phyloP scores from a whole-genome alignment of 495 filamentous ascomycete genomes.

The Hypoxylon trugodes region DNA sequence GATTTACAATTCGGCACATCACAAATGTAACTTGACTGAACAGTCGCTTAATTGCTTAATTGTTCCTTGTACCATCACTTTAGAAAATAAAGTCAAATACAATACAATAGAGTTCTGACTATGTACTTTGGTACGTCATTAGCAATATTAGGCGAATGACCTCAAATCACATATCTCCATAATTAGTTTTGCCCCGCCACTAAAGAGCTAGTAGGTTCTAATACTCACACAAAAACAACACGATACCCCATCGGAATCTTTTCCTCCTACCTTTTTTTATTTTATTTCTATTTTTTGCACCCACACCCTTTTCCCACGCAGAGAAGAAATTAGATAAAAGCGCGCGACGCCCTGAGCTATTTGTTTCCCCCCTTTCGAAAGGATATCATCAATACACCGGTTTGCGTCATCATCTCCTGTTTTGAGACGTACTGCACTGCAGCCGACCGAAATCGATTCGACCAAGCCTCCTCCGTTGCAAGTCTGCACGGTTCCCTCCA shows the following conservation, averaged over 20 bases:
- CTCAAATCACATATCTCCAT: slow-evolving; percentile 41
- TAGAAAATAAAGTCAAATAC: background rate
- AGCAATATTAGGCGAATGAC: slow-evolving; percentile 15
- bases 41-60: slow-evolving; percentile 24
- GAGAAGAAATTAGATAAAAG: no score
- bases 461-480: slow-evolving; percentile 8
- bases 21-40: slow-evolving; percentile 16
- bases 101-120: background rate
- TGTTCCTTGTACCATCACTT: slow-evolving; percentile 1
- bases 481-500: slow-evolving; percentile 23
- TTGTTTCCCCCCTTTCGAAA: slow-evolving; percentile 1
- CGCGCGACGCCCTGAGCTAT: background rate
- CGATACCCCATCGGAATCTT: slow-evolving; percentile 24
- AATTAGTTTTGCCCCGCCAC: slow-evolving; percentile 14
- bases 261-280: slow-evolving; percentile 17
- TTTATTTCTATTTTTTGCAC: background rate
- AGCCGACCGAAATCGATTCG: background rate
- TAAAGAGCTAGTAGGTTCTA: slow-evolving; percentile 19
- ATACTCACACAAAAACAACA: slow-evolving; percentile 27
- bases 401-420: background rate
- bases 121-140: slow-evolving; percentile 11
- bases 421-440: no score
- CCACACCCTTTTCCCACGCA: no score
- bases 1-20: slow-evolving; percentile 20
- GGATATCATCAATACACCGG: background rate